Percentiles rank a stretch among this genome's conserved stretches.
Conservation (phyloP, 2,329 filamentous ascomycete genomes). For the Pseudocercospora fijiensis region DNA sequence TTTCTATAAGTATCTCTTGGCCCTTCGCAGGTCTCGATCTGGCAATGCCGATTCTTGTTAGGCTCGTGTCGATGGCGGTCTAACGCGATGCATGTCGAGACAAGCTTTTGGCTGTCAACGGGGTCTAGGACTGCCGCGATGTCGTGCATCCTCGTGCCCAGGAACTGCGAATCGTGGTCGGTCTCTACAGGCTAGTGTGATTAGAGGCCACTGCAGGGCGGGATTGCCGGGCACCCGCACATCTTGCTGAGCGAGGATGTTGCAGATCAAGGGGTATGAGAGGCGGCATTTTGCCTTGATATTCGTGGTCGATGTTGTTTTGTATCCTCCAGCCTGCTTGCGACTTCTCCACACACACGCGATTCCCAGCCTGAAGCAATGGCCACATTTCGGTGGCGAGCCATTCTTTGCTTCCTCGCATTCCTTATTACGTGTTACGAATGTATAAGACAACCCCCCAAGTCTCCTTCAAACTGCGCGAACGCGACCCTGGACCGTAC, state of each 20-base stretch:
- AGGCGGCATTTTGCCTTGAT: conserved; percentile 12
- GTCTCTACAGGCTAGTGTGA: conserved; percentile 17
- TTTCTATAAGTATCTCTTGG: not conserved
- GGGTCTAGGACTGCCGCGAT: conserved; percentile 17
- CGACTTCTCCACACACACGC: conserved; percentile 14
- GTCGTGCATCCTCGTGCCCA: conserved; percentile 14
- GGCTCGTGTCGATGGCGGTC: not conserved
- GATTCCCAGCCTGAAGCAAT: conserved; percentile 64
- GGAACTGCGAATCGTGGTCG: conserved; percentile 14
- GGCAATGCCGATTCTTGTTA: not conserved
- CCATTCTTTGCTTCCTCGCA: conserved; percentile 75
- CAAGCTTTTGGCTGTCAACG: conserved; percentile 17
- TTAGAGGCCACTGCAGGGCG: conserved; percentile 23
- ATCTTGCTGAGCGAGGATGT: conserved; percentile 11
- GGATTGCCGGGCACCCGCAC: conserved; percentile 18
- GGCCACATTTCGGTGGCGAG: conserved; percentile 71
- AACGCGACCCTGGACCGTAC: no score
- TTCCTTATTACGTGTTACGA: conserved; percentile 88
- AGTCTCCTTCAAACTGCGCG: conserved; percentile 67
- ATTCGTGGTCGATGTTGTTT: conserved; percentile 11
- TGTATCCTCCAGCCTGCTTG: not conserved
- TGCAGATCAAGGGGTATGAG: conserved; percentile 14
- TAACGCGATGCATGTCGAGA: conserved; percentile 4
- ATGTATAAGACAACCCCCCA: conserved; percentile 88
- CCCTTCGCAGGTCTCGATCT: not conserved